Evolutionary conservation across 2,329 filamentous ascomycete genomes (phyloP).

Genomic region (Phialophora chinensis): DNA sequence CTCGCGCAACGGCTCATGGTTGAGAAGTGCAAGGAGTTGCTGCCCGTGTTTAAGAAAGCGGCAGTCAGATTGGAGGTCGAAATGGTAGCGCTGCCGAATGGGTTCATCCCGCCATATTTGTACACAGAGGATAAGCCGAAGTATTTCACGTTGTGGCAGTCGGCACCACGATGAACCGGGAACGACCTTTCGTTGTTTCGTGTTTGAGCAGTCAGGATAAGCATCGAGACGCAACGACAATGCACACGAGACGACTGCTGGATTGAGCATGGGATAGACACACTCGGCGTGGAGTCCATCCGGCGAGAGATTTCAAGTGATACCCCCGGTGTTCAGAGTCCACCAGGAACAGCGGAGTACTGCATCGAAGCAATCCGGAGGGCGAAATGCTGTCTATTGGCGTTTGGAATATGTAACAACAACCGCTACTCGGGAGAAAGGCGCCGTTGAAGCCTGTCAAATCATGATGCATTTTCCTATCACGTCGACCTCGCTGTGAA

Average conservation of each 20-base stretch:
- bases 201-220: not conserved
- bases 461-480: not conserved
- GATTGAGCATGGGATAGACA: not conserved
- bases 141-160: constrained; percentile 34
- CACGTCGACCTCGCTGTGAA: not conserved
- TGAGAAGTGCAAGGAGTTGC: constrained; percentile 33
- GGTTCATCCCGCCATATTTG: constrained; percentile 41
- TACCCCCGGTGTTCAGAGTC: not conserved
- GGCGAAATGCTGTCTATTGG: not conserved
- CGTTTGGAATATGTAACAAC: not conserved
- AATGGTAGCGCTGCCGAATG: constrained; percentile 35
- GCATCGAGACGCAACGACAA: not conserved
- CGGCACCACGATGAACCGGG: constrained; percentile 14
- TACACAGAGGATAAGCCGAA: constrained; percentile 37
- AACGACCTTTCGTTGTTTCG: not conserved
- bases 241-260: not conserved
- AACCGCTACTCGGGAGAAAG: not conserved
- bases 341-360: not conserved
- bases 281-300: not conserved
- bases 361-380: not conserved
- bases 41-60: constrained; percentile 29
- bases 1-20: constrained; percentile 32
- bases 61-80: constrained; percentile 34
- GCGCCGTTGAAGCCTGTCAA: not conserved
- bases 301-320: not conserved